Conservation (phyloP, 805 yeast genomes). For the Kurtzmaniella cleridarum region DNA sequence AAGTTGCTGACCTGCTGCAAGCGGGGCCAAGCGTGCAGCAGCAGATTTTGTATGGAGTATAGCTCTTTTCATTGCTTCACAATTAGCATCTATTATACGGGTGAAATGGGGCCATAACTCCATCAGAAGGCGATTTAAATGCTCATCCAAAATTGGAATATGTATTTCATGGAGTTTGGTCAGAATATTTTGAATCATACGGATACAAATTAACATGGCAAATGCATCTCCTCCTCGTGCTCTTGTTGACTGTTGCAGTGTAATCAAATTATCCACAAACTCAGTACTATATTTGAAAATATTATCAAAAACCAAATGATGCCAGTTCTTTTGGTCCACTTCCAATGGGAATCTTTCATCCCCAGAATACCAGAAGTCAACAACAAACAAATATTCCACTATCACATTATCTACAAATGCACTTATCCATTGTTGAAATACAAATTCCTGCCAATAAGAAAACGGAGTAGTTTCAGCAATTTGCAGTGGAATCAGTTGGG, state of each 20-base stretch:
- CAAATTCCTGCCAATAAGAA: slow-evolving; percentile 65
- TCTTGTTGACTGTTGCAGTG: not conserved
- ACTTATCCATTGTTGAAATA: slow-evolving; percentile 64
- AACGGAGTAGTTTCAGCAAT: slow-evolving; percentile 75
- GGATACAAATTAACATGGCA: slow-evolving; percentile 71
- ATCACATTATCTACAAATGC: slow-evolving; percentile 73
- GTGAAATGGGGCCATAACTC: slow-evolving; percentile 86
- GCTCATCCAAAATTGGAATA: slow-evolving; percentile 67
- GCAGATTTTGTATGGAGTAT: slow-evolving; percentile 22
- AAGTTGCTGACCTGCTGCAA: slow-evolving; percentile 71
- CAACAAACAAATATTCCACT: slow-evolving; percentile 69
- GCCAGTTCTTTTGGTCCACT: slow-evolving; percentile 17
- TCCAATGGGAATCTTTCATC: slow-evolving; percentile 22
- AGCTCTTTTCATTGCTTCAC: slow-evolving; percentile 61
- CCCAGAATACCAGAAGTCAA: slow-evolving; percentile 59
- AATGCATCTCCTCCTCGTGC: slow-evolving; percentile 51
- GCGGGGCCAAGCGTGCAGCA: slow-evolving; percentile 34
- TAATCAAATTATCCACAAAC: slow-evolving; percentile 18
- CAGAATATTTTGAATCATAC: slow-evolving; percentile 62
- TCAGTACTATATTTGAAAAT: slow-evolving; percentile 40
- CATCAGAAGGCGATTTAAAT: slow-evolving; percentile 59
- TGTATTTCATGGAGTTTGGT: slow-evolving; percentile 58
- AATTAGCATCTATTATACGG: slow-evolving; percentile 66
- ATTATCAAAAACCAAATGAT: slow-evolving; percentile 30
- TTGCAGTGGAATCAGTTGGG: slow-evolving; percentile 68